Conservation (phyloP, 768 basidiomycete genomes). For the Neoboletus subvelutipes region DNA sequence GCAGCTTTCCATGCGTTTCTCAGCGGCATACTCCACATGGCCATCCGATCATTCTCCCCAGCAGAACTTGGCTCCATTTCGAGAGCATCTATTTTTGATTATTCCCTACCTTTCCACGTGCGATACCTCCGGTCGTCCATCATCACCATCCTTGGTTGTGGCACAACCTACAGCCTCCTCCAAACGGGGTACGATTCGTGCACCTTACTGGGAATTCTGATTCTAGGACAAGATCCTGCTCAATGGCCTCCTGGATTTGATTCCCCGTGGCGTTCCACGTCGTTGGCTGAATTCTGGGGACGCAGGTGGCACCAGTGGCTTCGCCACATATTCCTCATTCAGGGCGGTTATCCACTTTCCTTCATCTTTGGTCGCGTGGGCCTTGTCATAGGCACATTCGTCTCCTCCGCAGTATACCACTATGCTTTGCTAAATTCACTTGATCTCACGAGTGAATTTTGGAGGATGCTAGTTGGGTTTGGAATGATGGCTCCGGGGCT, state of each 20-base stretch:
- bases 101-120: neutral
- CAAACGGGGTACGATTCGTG: constrained; percentile 32
- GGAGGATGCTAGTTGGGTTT: constrained; percentile 47
- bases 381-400: constrained; percentile 52
- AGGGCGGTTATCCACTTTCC: constrained; percentile 30
- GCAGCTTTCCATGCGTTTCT: neutral
- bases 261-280: constrained; percentile 35
- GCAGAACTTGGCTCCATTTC: neutral
- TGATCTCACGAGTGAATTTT: constrained; percentile 47
- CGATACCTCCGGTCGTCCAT: neutral
- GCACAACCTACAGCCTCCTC: constrained; percentile 21
- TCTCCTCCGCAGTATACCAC: constrained; percentile 57
- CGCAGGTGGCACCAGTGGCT: constrained; percentile 39
- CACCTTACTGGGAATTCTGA: constrained; percentile 11
- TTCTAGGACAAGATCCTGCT: constrained; percentile 28
- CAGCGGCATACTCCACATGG: neutral
- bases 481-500: constrained; percentile 52
- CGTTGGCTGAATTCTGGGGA: constrained; percentile 37
- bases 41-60: neutral
- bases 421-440: constrained; percentile 47
- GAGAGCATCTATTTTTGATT: neutral
- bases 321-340: constrained; percentile 31
- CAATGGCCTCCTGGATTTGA: constrained; percentile 36
- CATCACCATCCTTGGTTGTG: neutral
- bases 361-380: constrained; percentile 47